Evolutionary conservation across 371 early-diverging fungal genomes (phyloP).

Genomic region (Apophysomyces trapeziformis): DNA sequence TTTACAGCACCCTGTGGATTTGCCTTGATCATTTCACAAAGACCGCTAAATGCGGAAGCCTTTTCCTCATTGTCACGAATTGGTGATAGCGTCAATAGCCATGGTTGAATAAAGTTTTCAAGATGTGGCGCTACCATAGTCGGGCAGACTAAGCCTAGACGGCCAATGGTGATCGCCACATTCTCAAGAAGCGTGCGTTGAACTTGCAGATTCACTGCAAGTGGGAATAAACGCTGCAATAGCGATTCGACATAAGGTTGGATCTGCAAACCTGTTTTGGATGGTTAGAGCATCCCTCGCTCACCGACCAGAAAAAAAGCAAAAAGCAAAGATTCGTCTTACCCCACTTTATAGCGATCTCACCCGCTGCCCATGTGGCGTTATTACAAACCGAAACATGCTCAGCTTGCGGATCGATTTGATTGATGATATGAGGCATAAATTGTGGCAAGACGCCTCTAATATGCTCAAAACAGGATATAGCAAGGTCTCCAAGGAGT

Average conservation of each 20-base stretch:
- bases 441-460: constrained; percentile 73
- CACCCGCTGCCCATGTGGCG: constrained; percentile 94
- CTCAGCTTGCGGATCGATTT: constrained; percentile 67
- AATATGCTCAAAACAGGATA: constrained; percentile 76
- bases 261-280: constrained; percentile 56
- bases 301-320: constrained; percentile 4
- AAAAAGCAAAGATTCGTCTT: neutral
- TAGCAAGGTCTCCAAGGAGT: constrained; percentile 92
- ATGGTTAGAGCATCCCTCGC: neutral
- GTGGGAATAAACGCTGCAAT: constrained; percentile 78
- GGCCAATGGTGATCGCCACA: constrained; percentile 93
- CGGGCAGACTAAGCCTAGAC: constrained; percentile 88
- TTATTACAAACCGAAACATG: constrained; percentile 87
- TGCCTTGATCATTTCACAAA: constrained; percentile 85
- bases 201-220: constrained; percentile 70
- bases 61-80: constrained; percentile 93
- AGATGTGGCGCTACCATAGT: constrained; percentile 78
- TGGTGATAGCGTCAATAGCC: constrained; percentile 71
- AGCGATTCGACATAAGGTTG: constrained; percentile 76
- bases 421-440: constrained; percentile 73
- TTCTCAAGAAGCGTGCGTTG: constrained; percentile 87
- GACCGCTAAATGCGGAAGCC: constrained; percentile 90
- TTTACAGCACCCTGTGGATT: constrained; percentile 85
- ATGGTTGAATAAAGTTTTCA: constrained; percentile 72
- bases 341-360: constrained; percentile 83